A percentile compares a stretch with the other conserved stretches of the same genome.
Conservation (phyloP, 1,139 yeast species). For the Wickerhamomyces sp. region DNA sequence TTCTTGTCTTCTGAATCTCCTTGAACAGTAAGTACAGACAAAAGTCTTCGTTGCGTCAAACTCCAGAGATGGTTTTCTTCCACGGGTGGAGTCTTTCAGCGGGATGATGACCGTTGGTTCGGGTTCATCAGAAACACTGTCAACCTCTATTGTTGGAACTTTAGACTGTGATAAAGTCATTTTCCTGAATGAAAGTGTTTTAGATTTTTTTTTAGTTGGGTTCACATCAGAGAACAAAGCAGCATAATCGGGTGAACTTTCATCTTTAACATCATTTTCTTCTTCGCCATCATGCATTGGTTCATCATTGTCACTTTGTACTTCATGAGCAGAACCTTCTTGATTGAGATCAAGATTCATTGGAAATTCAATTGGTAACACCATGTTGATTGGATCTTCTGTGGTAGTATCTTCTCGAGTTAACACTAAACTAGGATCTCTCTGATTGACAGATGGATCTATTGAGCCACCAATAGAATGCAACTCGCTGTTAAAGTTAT, state of each 20-base stretch:
- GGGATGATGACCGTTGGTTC: conserved; percentile 11
- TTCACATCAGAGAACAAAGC: conserved; percentile 23
- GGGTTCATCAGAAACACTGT: background rate
- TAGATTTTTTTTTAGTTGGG: conserved; percentile 16
- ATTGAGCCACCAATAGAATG: background rate
- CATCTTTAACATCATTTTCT: conserved; percentile 2
- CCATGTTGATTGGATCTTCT: background rate
- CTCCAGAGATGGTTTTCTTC: conserved; percentile 35
- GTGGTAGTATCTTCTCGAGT: background rate
- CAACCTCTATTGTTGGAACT: background rate
- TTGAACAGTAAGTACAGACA: conserved; percentile 42
- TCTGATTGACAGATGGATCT: background rate
- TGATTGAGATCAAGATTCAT: background rate
- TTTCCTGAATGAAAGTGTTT: conserved; percentile 13
- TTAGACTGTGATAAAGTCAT: conserved; percentile 3
- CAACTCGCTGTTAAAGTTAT: conserved; percentile 15
- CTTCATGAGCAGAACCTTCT: background rate
- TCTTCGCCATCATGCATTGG: background rate
- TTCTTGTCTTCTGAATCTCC: conserved; percentile 73
- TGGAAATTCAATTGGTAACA: background rate
- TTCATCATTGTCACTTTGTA: background rate
- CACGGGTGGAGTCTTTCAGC: conserved; percentile 29
- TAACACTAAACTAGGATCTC: background rate
- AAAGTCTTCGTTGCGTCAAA: conserved; percentile 32
- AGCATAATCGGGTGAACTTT: conserved; percentile 23